Percentiles rank a stretch among this genome's conserved stretches.
phyloP scores from a whole-genome alignment of 441 rosid genomes.

The Breynia disticha region DNA sequence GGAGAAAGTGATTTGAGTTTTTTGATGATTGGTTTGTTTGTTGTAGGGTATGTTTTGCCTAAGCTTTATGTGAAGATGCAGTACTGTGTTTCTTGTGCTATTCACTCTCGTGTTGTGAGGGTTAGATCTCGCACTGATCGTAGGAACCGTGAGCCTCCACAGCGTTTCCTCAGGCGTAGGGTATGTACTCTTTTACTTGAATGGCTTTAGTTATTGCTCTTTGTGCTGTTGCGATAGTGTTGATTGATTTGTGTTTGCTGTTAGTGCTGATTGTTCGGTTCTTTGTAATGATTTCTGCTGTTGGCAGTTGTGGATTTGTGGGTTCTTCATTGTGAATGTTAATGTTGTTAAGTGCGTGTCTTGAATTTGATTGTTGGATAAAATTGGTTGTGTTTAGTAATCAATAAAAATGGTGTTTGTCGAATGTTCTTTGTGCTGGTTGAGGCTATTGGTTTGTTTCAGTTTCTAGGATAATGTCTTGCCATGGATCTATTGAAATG shows the following conservation, averaged over 20 bases:
- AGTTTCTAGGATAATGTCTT: no score
- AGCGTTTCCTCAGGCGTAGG: slow-evolving; percentile 80
- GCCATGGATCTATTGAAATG: no score
- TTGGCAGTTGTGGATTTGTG: neutral
- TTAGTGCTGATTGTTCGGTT: neutral
- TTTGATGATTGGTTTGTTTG: no score
- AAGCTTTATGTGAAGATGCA: slow-evolving; percentile 85
- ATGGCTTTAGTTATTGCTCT: neutral
- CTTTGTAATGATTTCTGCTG: no score
- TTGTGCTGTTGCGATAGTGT: neutral
- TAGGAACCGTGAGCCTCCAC: slow-evolving; percentile 82
- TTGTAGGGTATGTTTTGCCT: slow-evolving; percentile 64
- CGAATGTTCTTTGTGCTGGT: no score
- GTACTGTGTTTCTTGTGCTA: slow-evolving; percentile 82
- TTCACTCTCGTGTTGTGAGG: slow-evolving; percentile 89
- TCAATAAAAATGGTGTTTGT: no score
- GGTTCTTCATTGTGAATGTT: neutral
- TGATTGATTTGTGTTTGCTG: neutral
- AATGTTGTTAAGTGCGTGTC: neutral
- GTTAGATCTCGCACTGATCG: slow-evolving; percentile 69
- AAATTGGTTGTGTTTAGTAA: no score
- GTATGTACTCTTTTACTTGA: slow-evolving; percentile 21
- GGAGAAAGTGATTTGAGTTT: no score
- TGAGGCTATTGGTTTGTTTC: no score
- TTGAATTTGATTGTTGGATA: no score